Conservation (phyloP, 2,329 filamentous ascomycete genomes). For the Aspergillus sp. region DNA sequence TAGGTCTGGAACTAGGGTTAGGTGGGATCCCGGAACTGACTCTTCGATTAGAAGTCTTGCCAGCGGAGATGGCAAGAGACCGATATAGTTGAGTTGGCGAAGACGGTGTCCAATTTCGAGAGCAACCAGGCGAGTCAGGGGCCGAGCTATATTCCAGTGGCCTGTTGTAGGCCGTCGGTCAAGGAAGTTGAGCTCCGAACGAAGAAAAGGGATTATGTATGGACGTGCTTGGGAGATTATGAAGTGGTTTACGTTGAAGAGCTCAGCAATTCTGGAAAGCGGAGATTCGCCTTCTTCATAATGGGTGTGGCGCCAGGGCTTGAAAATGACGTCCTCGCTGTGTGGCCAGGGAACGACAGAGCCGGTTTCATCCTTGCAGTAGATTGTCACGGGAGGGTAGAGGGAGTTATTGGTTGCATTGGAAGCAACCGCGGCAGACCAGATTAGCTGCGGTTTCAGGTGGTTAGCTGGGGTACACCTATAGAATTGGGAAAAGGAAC, state of each 20-base stretch:
- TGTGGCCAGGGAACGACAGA: conserved; percentile 73
- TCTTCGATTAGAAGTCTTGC: conserved; percentile 81
- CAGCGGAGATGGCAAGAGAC: conserved; percentile 67
- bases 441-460: conserved; percentile 56
- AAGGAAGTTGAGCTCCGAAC: conserved; percentile 76
- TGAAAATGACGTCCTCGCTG: conserved; percentile 60
- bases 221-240: conserved; percentile 90
- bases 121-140: conserved; percentile 64
- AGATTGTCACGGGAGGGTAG: conserved; percentile 66
- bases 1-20: conserved; percentile 82
- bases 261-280: conserved; percentile 71
- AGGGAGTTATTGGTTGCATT: conserved; percentile 57
- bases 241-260: conserved; percentile 94
- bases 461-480: neutral
- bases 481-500: conserved; percentile 37
- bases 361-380: conserved; percentile 75
- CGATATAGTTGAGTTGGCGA: conserved; percentile 75
- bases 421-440: conserved; percentile 45
- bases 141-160: conserved; percentile 59
- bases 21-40: conserved; percentile 71
- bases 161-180: conserved; percentile 56
- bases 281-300: conserved; percentile 67
- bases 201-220: conserved; percentile 82
- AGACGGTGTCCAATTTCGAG: conserved; percentile 79
- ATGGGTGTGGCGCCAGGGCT: conserved; percentile 66